Percentiles rank a stretch among this genome's conserved stretches.
These are phyloP conservation scores for Globisporangium barbulae DNA, from an alignment of 352 stramenopile species.

Conservation along the genomic window DNA sequence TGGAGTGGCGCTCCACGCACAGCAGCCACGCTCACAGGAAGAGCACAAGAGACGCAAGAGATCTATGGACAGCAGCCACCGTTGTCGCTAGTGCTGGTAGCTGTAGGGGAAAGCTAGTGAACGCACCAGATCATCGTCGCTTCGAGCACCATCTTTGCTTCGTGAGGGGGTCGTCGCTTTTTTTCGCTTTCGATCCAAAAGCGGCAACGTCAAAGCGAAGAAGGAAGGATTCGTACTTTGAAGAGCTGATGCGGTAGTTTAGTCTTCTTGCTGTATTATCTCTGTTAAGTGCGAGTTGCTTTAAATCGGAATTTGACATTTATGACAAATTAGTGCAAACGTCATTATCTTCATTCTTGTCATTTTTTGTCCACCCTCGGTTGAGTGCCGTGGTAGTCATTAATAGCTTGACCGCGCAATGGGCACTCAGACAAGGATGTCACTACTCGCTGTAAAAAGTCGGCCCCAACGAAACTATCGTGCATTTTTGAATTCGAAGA, in stretches of 20 bases:
- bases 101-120: not conserved
- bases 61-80: not conserved
- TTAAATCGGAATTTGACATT: not conserved
- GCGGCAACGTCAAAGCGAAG: not conserved
- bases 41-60: not conserved
- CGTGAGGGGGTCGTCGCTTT: slow-evolving; percentile 8
- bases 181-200: slow-evolving; percentile 5
- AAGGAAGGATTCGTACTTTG: not conserved
- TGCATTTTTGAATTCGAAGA: slow-evolving; percentile 10
- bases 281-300: slow-evolving; percentile 1
- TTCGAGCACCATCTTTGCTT: slow-evolving; percentile 74
- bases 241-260: not conserved
- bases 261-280: not conserved
- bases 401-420: too few relatives aligned
- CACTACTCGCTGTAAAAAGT: too few relatives aligned
- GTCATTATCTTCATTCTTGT: not conserved
- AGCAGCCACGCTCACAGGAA: not conserved
- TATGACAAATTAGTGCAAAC: not conserved
- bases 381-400: not conserved
- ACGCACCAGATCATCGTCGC: slow-evolving; percentile 87
- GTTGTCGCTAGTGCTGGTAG: not conserved
- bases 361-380: not conserved
- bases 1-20: not conserved
- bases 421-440: too few relatives aligned
- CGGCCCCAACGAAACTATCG: not conserved